Evolutionary conservation across 176 grass and related monocot species (phyloP).

Genomic region (Tillandsia fasciculata): DNA sequence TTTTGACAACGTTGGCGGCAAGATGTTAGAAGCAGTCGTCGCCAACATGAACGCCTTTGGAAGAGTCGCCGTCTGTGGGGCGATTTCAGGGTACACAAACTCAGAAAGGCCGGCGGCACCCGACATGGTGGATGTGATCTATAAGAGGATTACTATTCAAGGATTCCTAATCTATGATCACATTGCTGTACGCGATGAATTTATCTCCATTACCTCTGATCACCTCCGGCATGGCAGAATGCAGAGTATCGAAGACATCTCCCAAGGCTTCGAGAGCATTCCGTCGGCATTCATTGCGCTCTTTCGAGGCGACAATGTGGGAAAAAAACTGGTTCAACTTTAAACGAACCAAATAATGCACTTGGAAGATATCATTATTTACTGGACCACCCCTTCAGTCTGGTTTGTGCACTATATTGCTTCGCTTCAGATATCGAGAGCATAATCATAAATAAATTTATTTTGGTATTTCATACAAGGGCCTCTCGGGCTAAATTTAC

Average conservation of each 20-base stretch:
- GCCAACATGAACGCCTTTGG: constrained; percentile 51
- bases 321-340: constrained; percentile 47
- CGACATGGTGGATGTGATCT: constrained; percentile 33
- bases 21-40: constrained; percentile 41
- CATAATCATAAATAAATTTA: too few relatives aligned
- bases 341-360: background rate
- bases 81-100: constrained; percentile 46
- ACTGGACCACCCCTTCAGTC: too few relatives aligned
- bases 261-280: constrained; percentile 30
- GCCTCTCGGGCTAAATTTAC: too few relatives aligned
- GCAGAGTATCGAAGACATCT: constrained; percentile 30
- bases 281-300: constrained; percentile 33
- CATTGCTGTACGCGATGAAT: constrained; percentile 22
- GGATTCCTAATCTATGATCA: constrained; percentile 42
- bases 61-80: constrained; percentile 38
- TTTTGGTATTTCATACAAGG: too few relatives aligned
- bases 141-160: constrained; percentile 47
- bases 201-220: constrained; percentile 9
- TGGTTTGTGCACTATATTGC: too few relatives aligned
- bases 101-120: constrained; percentile 10
- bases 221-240: constrained; percentile 29
- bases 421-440: too few relatives aligned
- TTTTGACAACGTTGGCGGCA: constrained; percentile 19
- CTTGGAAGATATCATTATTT: too few relatives aligned
- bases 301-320: constrained; percentile 28